Base-by-base conservation (phyloP, 2,329 filamentous ascomycete genomes). In the Diatrype stigma region DNA sequence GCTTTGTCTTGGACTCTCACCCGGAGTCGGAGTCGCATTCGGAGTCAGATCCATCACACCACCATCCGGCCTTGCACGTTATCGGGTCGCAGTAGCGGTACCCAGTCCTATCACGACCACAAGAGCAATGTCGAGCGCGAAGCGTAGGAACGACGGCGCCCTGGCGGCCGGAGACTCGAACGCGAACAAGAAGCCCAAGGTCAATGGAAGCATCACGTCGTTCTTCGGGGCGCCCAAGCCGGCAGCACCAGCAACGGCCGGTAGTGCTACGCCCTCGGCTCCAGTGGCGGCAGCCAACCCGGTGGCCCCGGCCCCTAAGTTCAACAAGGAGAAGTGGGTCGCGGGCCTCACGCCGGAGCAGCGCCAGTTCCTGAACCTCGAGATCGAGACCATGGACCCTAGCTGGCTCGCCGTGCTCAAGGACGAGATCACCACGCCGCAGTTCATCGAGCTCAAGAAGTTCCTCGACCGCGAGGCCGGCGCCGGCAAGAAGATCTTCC, bases 281-380 rank as follows among this genome's bases (percentile, higher is more conserved):
- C 49, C 57, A 16, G 40, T 64, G 1, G 50, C 63, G 6, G 53
- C 61, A 38, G 48, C 61, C 11, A 48, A 60, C 14, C 30, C 60
- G 48, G 42, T 50, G 14, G 26, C 59, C 17, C 45, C 60, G 7
- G 47, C 66, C 5, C 56, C 67, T 51, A 88, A 82, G 58, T 97
- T 96, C 67, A 81, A 96, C 76, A 96, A 96, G 75, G 82, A 83
- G 44, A 90, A 88, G 70, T 99, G 94, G 94, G 78, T 92, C n/a
- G 81, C 82, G 19, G 81, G 82, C 51, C 77, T 99, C 56, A 91
- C 82, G 0, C 70, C 81, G 0, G 94, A 99, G 73, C 90, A 96
- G 70, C 90, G 84, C 65, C 79, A 86, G 48, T 76, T 97, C 45
- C 79, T 99, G 46, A 78, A 88, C 64, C 79, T 99, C 38, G 94